Evolutionary conservation across 2,329 filamentous ascomycete genomes (phyloP), one percentile per base, ranked within the genome.

Genomic region (Aulographum hederae): DNA sequence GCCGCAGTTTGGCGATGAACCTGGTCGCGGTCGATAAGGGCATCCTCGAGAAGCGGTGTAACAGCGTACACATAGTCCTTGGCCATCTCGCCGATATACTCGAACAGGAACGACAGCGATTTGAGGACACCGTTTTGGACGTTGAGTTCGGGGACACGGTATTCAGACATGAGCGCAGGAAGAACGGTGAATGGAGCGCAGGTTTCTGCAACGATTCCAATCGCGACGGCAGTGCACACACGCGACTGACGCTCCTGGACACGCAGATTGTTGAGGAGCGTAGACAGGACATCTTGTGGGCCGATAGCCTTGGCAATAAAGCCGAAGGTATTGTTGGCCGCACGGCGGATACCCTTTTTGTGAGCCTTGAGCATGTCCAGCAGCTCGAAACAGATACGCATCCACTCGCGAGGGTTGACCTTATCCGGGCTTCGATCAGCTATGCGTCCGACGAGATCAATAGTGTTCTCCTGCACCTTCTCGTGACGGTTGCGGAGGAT

Each of bases 61-160:
- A 98, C 85, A 13, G 91, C 89, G 48, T 98, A 98, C 49, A 98
- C 89, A 52, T 98, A 98, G 56, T 98, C 89, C 59, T 95, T 98
- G 40, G 84, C 82, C 89, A 98, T 95, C 56, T 98, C 89, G 39
- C 89, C 89, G 52, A 98, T 98, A 57, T 98, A 98, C 51, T 98
- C 89, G 49, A 95, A 98, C 38, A 98, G 66, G 67, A 98, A 98
- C 5, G 81, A 91, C 32, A 98, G 67, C 4, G 85, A 85, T 55
- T 98, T 98, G 50, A 98, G 73, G 20, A 98, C 89, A 58, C 89
- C 89, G 44, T 98, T 98, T 53, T 98, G 89, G 17, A 98, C 89
- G 51, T 98, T 98, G 42, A 98, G 75, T 57, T 98, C 89, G 0
- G 89, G 89, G 6, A 98, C 89, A 33, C 89, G 78, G 56, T 98